Evolutionary conservation across 176 grass and related monocot genomes (phyloP).

Genomic region (Cenchrus purpureus): DNA sequence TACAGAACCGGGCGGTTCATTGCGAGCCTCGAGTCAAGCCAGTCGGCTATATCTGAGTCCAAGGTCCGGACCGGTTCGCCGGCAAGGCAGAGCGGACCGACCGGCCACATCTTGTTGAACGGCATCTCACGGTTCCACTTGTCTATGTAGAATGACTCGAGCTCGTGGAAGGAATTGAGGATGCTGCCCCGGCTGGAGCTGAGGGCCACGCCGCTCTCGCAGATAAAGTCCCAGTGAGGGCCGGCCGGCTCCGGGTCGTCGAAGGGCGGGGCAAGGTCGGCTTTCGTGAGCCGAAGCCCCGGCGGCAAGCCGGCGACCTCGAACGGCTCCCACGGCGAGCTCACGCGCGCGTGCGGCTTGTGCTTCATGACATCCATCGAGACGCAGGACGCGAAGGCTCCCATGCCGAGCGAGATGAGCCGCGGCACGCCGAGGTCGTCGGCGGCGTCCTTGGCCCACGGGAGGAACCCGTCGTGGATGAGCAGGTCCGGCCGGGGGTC

Average conservation of each 20-base stretch:
- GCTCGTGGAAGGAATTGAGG: constrained; percentile 56
- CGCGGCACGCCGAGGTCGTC: constrained; percentile 44
- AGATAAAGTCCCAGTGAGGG: constrained; percentile 40
- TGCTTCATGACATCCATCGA: rapidly evolving
- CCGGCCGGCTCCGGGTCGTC: constrained; percentile 50
- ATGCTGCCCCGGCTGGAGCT: constrained; percentile 20
- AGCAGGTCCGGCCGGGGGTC: constrained; percentile 49
- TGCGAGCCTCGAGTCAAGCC: constrained; percentile 52
- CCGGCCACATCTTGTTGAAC: constrained; percentile 19
- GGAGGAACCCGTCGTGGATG: constrained; percentile 53
- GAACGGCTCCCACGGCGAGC: constrained; percentile 52
- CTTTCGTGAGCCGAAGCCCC: constrained; percentile 28
- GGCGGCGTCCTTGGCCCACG: constrained; percentile 49
- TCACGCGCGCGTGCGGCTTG: constrained; percentile 36
- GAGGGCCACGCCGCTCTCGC: not conserved
- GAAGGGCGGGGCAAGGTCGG: constrained; percentile 52
- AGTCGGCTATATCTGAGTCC: not conserved
- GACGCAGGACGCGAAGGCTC: constrained; percentile 33
- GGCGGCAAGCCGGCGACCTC: constrained; percentile 36
- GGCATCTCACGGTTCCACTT: not conserved
- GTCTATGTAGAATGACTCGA: constrained; percentile 54
- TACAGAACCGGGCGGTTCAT: constrained; percentile 55
- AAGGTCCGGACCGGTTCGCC: not conserved
- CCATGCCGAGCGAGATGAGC: constrained; percentile 36
- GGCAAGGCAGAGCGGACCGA: constrained; percentile 57